Base-by-base conservation (phyloP, 2,329 filamentous ascomycete species). In the Monascus ruber region DNA sequence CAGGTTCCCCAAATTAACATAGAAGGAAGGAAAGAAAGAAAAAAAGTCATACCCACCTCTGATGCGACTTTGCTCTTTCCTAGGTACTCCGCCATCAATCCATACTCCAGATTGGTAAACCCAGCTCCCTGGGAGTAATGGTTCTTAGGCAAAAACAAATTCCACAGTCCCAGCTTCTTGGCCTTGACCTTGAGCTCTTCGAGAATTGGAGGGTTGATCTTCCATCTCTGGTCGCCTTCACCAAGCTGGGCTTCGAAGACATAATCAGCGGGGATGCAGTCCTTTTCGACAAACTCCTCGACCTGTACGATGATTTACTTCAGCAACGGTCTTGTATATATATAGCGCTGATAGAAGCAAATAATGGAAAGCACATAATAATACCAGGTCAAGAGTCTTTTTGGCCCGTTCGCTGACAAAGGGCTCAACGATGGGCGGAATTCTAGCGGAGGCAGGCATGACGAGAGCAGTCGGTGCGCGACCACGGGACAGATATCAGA, bases 61-160 rank as follows among this genome's bases (percentile, higher is more conserved):
- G 83, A 85, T 7, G 87, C 91, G 46, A 79, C 72, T 58, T 76
- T 73, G 50, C 85, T 94, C 69, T 85, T 89, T 47, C 91, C 91
- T 52, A 96, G 71, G 68, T 85, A 84, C 69, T 98, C 91, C 11
- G 91, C 91, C 88, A 96, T 98, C 53, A 98, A 70, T 8, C 88
- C 91, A 59, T 98, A 98, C 67, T 98, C 91, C 46, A 98, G 72
- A 65, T 96, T 98, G 43, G 80, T 85, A 69, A 86, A 95, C 28
- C 91, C 91, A 24, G 89, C 87, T 1, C 87, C 93, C 69, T 95
- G 85, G 63, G 83, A 85, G 74, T 95, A 96, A 68, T 95, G 88
- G 53, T 81, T 87, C 70, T 84, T 89, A 48, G 91, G 85, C 51
- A 98, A 67, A 72, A 98, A 98, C 81, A 98, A 83, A 68, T 98